Base-by-base conservation (phyloP, 257 asterid genomes). In the Avicennia marina region DNA sequence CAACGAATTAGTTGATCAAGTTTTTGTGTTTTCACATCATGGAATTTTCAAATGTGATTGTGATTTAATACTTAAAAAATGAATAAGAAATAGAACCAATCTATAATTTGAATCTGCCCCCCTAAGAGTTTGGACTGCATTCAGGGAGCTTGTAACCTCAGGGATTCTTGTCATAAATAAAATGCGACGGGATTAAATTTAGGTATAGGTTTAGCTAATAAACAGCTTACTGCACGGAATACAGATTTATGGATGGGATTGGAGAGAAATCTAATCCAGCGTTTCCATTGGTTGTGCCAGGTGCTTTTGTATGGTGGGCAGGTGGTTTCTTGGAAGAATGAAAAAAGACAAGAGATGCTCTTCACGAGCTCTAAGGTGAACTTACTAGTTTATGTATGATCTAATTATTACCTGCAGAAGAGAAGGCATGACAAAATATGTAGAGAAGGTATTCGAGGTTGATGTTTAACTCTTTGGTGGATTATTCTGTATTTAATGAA, bases 241-340 rank as follows among this genome's bases (percentile, higher is more conserved):
- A 16, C 11, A 24, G 8, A 33, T 33, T 64, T 25, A n/a, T 41
- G 31, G 19, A n/a, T 19, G 54, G 29, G 32, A 15, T 60, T 29
- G 56, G 21, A 33, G 52, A 60, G 62, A 31, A 48, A 33, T 36
- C 19, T 69, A 22, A 58, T 44, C 44, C 17, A 5, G 10, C 41
- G 3, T 12, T 36, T 36, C 3, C 0, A 36, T 36, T 36, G 41
- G 41, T 24, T 15, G 20, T 11, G 15, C 16, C 77, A 85, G 95
- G 94, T 88, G 62, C 89, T 71, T 74, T 65, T 88, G 51, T 56
- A 61, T 54, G 96, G 96, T 26, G 95, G 83, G 19, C 96, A 81
- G 67, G 82, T 88, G 56, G 60, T 80, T 47, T 85, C 96, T n/a
- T 85, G 94, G 96, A 88, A 88, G 77, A 88, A 82, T 62, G 90